Conservation (phyloP, 805 yeast species). For the Suhomyces prunicola region DNA sequence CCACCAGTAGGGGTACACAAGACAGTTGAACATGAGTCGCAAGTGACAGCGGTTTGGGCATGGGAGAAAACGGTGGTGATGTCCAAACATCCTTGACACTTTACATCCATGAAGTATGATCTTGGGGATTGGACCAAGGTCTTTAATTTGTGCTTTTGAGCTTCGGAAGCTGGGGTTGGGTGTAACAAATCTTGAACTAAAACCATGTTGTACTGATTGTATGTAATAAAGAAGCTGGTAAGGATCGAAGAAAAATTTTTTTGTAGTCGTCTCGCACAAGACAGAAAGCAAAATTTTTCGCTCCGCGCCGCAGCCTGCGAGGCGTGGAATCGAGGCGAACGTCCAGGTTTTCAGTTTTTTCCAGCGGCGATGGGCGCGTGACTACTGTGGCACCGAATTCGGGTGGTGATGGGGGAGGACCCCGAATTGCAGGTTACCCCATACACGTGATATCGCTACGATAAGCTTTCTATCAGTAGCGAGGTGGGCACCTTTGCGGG, state of each 20-base stretch:
- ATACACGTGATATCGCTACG: not conserved
- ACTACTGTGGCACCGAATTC: not conserved
- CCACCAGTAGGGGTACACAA: constrained; percentile 43
- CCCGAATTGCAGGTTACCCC: not conserved
- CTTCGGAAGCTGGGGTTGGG: constrained; percentile 39
- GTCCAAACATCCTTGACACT: constrained; percentile 42
- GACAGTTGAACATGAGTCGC: constrained; percentile 40
- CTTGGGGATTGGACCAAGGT: constrained; percentile 40
- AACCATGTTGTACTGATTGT: constrained; percentile 22
- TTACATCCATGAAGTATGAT: constrained; percentile 42
- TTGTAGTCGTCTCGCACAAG: not conserved
- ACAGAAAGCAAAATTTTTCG: constrained; percentile 3
- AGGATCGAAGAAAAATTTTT: constrained; percentile 1
- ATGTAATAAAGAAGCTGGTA: not conserved
- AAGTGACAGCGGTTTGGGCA: constrained; percentile 42
- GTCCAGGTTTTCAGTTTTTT: not conserved
- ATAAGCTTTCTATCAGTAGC: not conserved
- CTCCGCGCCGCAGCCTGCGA: not conserved
- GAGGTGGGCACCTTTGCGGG: not conserved
- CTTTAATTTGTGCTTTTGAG: constrained; percentile 37
- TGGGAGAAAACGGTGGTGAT: constrained; percentile 42
- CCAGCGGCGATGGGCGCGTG: not conserved
- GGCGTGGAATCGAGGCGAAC: not conserved
- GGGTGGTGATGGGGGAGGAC: not conserved
- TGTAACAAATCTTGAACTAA: constrained; percentile 44